A percentile compares a stretch with the other conserved stretches of the same genome.
phyloP scores from a whole-genome alignment of 177 flowering plant genomes.

The Vitis hybrid region DNA sequence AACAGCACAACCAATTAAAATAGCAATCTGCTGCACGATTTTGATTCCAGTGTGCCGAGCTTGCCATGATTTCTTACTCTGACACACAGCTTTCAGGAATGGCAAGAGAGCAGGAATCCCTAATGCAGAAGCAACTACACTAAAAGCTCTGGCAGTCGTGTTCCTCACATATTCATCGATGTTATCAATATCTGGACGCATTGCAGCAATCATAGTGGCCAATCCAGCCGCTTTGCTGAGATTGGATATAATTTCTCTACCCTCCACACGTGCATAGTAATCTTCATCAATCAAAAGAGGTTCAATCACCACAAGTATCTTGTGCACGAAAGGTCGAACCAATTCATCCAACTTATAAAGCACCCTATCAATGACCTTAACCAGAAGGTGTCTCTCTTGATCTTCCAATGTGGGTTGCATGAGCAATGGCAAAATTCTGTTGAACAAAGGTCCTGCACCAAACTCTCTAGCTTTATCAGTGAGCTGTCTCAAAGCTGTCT shows the following conservation, averaged over 20 bases:
- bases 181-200: conserved; percentile 98
- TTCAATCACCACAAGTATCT: conserved; percentile 94
- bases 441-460: conserved; percentile 96
- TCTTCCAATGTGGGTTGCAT: conserved; percentile 99
- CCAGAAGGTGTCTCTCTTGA: conserved; percentile 96
- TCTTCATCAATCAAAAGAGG: conserved; percentile 97
- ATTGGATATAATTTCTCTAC: conserved; percentile 95
- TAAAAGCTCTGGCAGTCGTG: conserved; percentile 97
- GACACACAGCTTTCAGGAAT: conserved; percentile 95
- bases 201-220: conserved; percentile 99
- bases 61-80: conserved; percentile 99
- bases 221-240: conserved; percentile 98
- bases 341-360: conserved; percentile 95
- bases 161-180: conserved; percentile 98
- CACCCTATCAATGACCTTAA: conserved; percentile 96
- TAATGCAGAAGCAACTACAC: conserved; percentile 98
- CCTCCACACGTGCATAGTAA: conserved; percentile 97
- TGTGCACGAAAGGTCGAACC: conserved; percentile 95
- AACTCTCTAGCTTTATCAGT: conserved; percentile 98
- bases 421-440: conserved; percentile 84
- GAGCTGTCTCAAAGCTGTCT: conserved; percentile 92
- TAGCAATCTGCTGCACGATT: conserved; percentile 98
- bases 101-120: conserved; percentile 97
- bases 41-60: conserved; percentile 98
- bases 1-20: conserved; percentile 96